phyloP scores from a whole-genome alignment of 257 asterid genomes.

The Solanum gandarillasii region DNA sequence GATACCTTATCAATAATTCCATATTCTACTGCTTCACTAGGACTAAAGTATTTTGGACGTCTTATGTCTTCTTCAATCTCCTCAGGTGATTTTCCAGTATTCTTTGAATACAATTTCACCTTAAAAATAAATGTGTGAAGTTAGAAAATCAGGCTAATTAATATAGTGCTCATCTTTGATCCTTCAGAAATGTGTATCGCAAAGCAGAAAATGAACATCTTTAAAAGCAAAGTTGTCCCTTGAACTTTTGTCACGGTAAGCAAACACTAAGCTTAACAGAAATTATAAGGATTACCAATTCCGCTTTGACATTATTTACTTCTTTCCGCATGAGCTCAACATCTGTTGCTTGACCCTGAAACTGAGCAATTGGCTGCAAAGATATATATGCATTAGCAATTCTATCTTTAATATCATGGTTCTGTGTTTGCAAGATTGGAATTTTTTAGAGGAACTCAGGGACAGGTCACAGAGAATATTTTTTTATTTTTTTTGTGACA shows the following conservation, averaged over 20 bases:
- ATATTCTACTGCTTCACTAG: constrained; percentile 92
- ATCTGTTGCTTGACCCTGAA: constrained; percentile 97
- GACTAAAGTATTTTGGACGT: constrained; percentile 92
- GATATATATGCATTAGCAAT: neutral
- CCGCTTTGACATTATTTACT: constrained; percentile 60
- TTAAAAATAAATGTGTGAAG: constrained; percentile 19
- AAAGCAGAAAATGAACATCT: neutral
- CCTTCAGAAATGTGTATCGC: neutral
- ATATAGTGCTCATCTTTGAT: neutral
- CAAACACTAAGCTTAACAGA: constrained; percentile 3
- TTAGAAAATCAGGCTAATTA: neutral
- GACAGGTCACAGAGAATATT: neutral
- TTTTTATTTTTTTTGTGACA: too few relatives aligned
- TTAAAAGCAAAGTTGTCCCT: neutral
- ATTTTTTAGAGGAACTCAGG: neutral
- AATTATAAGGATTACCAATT: constrained; percentile 44
- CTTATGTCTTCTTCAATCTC: constrained; percentile 88
- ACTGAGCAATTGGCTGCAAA: constrained; percentile 81
- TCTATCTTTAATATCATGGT: neutral
- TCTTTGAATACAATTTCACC: constrained; percentile 73
- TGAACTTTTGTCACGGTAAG: neutral
- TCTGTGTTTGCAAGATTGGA: neutral
- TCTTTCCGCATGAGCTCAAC: constrained; percentile 82
- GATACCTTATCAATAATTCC: constrained; percentile 94
- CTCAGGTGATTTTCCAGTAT: constrained; percentile 72